Conservation (phyloP, 139 green algal species). For the Volvox africanus region DNA sequence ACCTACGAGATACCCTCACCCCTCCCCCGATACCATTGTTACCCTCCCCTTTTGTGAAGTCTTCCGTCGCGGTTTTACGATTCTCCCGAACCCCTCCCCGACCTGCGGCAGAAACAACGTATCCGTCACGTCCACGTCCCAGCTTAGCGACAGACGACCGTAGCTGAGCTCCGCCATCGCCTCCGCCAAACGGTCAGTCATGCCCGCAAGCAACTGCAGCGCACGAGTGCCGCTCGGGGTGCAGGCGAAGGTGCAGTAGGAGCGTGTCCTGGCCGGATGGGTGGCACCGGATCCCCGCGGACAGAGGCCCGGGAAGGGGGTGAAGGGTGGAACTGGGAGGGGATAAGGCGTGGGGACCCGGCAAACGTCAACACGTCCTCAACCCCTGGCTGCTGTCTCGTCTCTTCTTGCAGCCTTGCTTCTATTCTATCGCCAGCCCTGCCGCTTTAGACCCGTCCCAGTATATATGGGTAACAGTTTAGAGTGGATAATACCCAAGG, state of each 20-base stretch:
- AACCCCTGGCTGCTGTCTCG: background rate
- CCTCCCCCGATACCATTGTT: too few species aligned
- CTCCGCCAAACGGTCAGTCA: slow-evolving; percentile 60
- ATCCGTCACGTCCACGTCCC: slow-evolving; percentile 54
- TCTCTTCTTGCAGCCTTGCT: too few species aligned
- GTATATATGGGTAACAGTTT: too few species aligned
- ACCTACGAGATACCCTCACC: too few species aligned
- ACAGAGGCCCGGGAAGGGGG: too few species aligned
- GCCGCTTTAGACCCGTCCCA: too few species aligned
- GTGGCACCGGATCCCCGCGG: background rate
- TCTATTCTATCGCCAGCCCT: too few species aligned
- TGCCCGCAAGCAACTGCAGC: slow-evolving; percentile 48
- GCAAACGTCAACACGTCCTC: background rate
- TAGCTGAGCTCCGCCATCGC: slow-evolving; percentile 67
- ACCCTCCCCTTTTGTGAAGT: too few species aligned
- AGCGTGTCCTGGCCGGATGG: background rate
- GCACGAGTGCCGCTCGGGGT: slow-evolving; percentile 51
- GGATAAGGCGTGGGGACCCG: background rate
- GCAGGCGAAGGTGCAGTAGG: slow-evolving; percentile 69
- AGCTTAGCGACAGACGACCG: slow-evolving; percentile 61
- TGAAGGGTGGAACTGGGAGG: background rate
- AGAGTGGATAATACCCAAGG: too few species aligned
- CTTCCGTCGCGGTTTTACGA: background rate
- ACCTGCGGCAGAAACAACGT: slow-evolving; percentile 48
- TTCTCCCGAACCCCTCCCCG: background rate